Evolutionary conservation across 768 basidiomycete species (phyloP).

Genomic region (Lactarius sp.): DNA sequence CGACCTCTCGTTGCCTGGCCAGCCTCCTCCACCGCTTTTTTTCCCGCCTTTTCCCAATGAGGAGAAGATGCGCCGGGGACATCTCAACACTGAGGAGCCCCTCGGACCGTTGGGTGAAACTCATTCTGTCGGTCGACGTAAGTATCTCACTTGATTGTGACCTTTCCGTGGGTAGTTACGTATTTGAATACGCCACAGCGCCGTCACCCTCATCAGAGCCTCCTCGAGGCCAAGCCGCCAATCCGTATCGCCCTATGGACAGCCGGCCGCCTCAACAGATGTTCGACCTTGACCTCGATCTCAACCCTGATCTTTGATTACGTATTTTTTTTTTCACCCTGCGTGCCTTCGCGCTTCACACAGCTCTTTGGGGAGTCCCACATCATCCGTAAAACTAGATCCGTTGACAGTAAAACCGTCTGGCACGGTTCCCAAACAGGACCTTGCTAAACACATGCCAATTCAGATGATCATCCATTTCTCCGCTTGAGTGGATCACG

Average conservation of each 20-base stretch:
- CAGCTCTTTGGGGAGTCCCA: not conserved
- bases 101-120: slow-evolving; percentile 76
- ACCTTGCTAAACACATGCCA: too few species aligned
- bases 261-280: slow-evolving; percentile 55
- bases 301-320: slow-evolving; percentile 70
- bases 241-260: slow-evolving; percentile 69
- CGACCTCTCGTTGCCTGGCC: slow-evolving; percentile 62
- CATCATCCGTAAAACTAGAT: not conserved
- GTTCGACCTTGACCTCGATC: slow-evolving; percentile 78
- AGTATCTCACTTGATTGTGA: slow-evolving; percentile 26
- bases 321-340: not conserved
- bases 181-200: slow-evolving; percentile 37
- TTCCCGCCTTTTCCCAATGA: slow-evolving; percentile 91
- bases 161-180: slow-evolving; percentile 10
- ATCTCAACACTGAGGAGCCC: slow-evolving; percentile 74
- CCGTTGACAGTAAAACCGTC: too few species aligned
- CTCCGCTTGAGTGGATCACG: too few species aligned
- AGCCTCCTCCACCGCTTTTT: slow-evolving; percentile 72
- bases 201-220: slow-evolving; percentile 56
- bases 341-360: not conserved
- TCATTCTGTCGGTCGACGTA: slow-evolving; percentile 74
- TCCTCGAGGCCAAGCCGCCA: slow-evolving; percentile 44
- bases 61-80: slow-evolving; percentile 84
- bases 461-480: too few species aligned
- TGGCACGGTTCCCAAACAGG: too few species aligned